Conservation (phyloP, 1,139 yeast genomes). For the Candida pseudoviswanathii region DNA sequence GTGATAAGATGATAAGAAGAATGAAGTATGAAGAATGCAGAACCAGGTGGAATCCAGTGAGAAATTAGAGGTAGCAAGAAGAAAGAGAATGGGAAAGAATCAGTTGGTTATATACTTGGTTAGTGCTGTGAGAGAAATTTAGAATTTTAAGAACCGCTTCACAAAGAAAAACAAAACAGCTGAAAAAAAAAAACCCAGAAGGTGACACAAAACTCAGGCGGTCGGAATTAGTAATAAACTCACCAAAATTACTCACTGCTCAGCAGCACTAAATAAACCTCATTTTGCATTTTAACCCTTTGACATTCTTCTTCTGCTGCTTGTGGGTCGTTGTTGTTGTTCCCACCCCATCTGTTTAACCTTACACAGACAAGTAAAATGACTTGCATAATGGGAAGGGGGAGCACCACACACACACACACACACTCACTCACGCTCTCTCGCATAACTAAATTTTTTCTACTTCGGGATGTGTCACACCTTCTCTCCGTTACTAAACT, state of each 20-base stretch:
- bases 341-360: neutral
- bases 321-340: too few species aligned
- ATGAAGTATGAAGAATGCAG: neutral
- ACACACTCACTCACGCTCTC: neutral
- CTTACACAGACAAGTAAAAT: neutral
- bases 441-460: slow-evolving; percentile 1
- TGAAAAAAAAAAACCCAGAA: neutral
- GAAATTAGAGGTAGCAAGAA: neutral
- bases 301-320: neutral
- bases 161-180: neutral
- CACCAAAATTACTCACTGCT: neutral
- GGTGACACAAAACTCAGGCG: neutral
- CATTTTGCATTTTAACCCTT: slow-evolving; percentile 6
- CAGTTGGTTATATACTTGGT: too few species aligned
- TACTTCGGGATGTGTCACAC: neutral
- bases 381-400: neutral
- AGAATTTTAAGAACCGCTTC: too few species aligned
- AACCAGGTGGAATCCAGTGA: neutral
- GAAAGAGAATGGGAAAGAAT: neutral
- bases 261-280: too few species aligned
- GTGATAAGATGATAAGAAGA: neutral
- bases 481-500: too few species aligned
- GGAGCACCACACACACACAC: neutral
- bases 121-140: too few species aligned
- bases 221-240: slow-evolving; percentile 4